These are phyloP conservation scores for Calonectria pseudoreteaudii DNA, from an alignment of 2,329 filamentous ascomycete genomes.

Conservation along the genomic window DNA sequence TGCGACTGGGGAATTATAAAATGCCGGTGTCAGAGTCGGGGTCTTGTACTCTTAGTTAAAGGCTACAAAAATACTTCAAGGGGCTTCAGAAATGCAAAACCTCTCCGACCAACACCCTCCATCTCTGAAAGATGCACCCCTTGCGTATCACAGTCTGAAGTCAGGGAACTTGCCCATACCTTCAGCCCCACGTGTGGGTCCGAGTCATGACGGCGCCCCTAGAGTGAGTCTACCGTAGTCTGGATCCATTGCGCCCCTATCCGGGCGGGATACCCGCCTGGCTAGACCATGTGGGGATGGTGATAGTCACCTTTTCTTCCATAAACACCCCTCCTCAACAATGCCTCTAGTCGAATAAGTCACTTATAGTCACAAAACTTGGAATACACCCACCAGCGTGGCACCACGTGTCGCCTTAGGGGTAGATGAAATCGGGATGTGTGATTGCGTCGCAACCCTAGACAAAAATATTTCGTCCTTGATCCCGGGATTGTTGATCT, in stretches of 20 bases:
- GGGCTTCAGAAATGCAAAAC: background rate
- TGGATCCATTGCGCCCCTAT: background rate
- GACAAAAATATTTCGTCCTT: background rate
- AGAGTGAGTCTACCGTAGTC: background rate
- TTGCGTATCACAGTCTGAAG: background rate
- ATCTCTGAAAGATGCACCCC: background rate
- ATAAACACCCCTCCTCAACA: background rate
- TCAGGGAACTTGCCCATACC: background rate
- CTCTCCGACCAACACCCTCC: background rate
- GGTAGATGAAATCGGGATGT: too few relatives aligned
- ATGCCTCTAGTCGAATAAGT: background rate
- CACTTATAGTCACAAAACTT: background rate
- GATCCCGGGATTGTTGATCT: background rate
- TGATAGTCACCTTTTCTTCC: background rate
- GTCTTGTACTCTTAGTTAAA: background rate
- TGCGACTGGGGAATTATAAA: background rate
- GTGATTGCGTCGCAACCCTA: background rate
- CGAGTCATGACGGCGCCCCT: background rate
- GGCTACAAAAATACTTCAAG: background rate
- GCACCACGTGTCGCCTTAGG: background rate
- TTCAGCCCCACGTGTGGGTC: background rate
- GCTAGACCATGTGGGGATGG: too few relatives aligned
- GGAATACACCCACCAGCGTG: background rate
- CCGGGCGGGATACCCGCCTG: background rate
- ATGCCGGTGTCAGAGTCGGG: background rate